phyloP scores from a whole-genome alignment of 2,329 filamentous ascomycete genomes.

The Chaetomium strumarium region DNA sequence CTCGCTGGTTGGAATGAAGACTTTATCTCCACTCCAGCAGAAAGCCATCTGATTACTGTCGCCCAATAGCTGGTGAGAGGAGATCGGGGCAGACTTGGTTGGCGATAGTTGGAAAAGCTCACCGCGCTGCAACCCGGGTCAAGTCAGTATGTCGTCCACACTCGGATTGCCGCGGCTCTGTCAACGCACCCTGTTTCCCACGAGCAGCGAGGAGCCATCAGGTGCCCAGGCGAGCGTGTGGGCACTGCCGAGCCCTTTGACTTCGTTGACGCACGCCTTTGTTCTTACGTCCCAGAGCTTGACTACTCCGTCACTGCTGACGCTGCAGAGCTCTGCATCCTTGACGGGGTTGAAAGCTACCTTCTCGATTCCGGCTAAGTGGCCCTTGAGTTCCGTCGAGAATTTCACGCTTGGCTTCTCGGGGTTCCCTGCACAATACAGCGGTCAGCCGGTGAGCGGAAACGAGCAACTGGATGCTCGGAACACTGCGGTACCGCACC shows the following conservation, averaged over 20 bases:
- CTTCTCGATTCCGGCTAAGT: slow-evolving; percentile 61
- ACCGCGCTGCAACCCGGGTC: slow-evolving; percentile 44
- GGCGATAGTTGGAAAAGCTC: slow-evolving; percentile 58
- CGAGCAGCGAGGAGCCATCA: slow-evolving; percentile 62
- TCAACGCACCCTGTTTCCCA: slow-evolving; percentile 61
- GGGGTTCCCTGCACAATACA: slow-evolving; percentile 56
- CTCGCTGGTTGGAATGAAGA: slow-evolving; percentile 66
- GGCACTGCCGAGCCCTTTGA: slow-evolving; percentile 59
- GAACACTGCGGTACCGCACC: background rate
- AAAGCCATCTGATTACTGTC: slow-evolving; percentile 71
- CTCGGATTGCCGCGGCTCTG: background rate
- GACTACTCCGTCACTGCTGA: slow-evolving; percentile 66
- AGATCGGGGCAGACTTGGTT: slow-evolving; percentile 47
- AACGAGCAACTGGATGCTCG: background rate
- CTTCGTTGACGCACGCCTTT: slow-evolving; percentile 63
- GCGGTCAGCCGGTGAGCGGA: slow-evolving; percentile 1
- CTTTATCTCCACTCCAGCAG: slow-evolving; percentile 64
- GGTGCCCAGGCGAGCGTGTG: slow-evolving; percentile 71
- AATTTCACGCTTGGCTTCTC: slow-evolving; percentile 68
- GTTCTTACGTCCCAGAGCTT: slow-evolving; percentile 77
- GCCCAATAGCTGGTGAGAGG: slow-evolving; percentile 53
- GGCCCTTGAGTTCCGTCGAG: slow-evolving; percentile 68
- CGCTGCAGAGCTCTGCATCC: slow-evolving; percentile 70
- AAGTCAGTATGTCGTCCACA: background rate
- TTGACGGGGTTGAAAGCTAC: slow-evolving; percentile 73